phyloP scores from a whole-genome alignment of 2,329 filamentous ascomycete species.

The Colletotrichum simmondsii region DNA sequence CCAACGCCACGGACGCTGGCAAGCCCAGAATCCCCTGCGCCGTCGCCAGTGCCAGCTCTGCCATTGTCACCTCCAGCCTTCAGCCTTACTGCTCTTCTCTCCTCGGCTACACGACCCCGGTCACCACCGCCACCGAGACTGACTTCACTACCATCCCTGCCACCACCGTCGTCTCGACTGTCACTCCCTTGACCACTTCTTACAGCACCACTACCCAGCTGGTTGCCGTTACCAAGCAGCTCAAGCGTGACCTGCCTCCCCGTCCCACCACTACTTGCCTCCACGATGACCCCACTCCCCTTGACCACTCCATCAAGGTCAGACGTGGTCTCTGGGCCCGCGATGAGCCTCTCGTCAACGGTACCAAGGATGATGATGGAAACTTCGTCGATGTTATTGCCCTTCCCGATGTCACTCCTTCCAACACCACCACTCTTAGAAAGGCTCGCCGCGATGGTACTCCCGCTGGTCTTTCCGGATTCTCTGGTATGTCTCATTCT shows the following conservation, averaged over 20 bases:
- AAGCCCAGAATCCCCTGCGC: background rate
- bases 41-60: background rate
- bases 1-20: background rate
- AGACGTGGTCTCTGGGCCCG: background rate
- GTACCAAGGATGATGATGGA: background rate
- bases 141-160: background rate
- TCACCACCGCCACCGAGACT: background rate
- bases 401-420: background rate
- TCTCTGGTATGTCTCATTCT: background rate
- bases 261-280: background rate
- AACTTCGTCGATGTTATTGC: background rate
- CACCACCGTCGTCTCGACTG: background rate
- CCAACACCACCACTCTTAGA: background rate
- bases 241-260: background rate
- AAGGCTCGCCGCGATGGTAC: background rate
- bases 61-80: conserved; percentile 2
- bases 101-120: background rate
- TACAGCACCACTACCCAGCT: background rate
- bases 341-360: background rate
- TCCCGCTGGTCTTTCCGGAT: background rate
- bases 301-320: background rate
- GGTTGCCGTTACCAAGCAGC: background rate
- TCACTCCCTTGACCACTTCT: background rate
- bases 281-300: background rate
- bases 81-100: conserved; percentile 6